A percentile compares a stretch with the other conserved stretches of the same genome.
Conservation (phyloP, 306 rosid species). For the Aeschynomene evenia region DNA sequence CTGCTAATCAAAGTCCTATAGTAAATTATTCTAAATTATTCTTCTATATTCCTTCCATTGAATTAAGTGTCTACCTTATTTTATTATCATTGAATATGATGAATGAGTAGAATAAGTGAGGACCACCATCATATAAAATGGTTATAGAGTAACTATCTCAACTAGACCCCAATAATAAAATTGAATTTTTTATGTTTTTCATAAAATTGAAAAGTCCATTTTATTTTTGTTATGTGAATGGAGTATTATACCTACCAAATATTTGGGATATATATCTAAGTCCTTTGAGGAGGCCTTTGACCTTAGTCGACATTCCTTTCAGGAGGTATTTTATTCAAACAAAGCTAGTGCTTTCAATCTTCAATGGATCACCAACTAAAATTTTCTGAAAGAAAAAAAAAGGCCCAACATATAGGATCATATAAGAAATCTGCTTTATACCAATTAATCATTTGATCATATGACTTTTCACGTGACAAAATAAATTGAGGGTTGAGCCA, state of each 20-base stretch:
- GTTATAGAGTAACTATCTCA: too few relatives aligned
- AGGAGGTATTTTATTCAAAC: constrained; percentile 27
- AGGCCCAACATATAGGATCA: not conserved
- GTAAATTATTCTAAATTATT: not conserved
- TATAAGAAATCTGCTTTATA: not conserved
- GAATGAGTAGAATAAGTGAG: too few relatives aligned
- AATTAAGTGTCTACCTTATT: not conserved
- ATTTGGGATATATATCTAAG: constrained; percentile 71
- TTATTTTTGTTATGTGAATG: not conserved
- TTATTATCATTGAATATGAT: too few relatives aligned
- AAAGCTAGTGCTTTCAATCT: constrained; percentile 25
- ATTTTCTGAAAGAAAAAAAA: constrained; percentile 14
- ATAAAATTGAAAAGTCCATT: too few relatives aligned
- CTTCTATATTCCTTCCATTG: not conserved
- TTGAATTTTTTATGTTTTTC: too few relatives aligned
- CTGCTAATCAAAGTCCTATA: not conserved
- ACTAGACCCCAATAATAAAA: too few relatives aligned
- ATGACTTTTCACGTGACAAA: not conserved
- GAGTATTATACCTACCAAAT: constrained; percentile 54
- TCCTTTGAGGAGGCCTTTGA: constrained; percentile 83
- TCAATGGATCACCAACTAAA: constrained; percentile 15
- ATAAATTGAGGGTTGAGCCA: not conserved
- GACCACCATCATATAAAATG: too few relatives aligned
- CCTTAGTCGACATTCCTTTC: constrained; percentile 58
- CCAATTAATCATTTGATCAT: not conserved